Base-by-base conservation (phyloP, 2,329 filamentous ascomycete genomes). In the Pyrenophora tritici-repentis region DNA sequence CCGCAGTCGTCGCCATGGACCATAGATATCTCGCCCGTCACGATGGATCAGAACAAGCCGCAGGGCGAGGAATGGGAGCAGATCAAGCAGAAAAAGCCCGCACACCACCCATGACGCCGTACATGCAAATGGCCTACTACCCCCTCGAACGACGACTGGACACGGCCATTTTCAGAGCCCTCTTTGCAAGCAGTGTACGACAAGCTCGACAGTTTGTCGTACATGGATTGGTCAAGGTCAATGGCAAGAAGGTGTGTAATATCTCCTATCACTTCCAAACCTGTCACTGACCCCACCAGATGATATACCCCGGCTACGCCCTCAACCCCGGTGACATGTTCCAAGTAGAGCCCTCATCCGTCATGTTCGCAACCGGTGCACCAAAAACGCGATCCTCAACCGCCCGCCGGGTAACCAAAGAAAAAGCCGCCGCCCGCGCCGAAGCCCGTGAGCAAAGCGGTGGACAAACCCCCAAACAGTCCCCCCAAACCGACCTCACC, bases 261-360 rank as follows among this genome's bases (percentile, higher is more conserved):
- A 31, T 22, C 24, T 16, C 20, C 20, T 31, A 13, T 5, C 3
- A 6, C 16, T 12, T 18, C 22, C 3, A 22, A 3, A 5, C 17
- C 24, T 45, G 2, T 17, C 8, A 14, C 49, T 49, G 49, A 56
- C 32, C 16, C 7, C 17, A 14, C 18, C 40, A 96, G 93, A 96
- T 97, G 89, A 81, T 83, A 58, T 90, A 94, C 70, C 92, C 94
- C 7, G 89, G 91, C 47, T 99, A 99, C 74, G 86, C 91, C 59
- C 83, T 99, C 33, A 99, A 99, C 74, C 95, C 94, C 2, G 94
- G 94, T 62, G 94, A 99, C 73, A 90, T 99, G 86, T 99, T 99
- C 81, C 91, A 96, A 73, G 93, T 99, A 65, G 89, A 97, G 16
- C 82, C 89, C 31, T 90, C 96, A 33, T 86, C 87, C 63, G 94